Base-by-base conservation (phyloP, 176 grass and related monocot species). In the Themeda triandra region DNA sequence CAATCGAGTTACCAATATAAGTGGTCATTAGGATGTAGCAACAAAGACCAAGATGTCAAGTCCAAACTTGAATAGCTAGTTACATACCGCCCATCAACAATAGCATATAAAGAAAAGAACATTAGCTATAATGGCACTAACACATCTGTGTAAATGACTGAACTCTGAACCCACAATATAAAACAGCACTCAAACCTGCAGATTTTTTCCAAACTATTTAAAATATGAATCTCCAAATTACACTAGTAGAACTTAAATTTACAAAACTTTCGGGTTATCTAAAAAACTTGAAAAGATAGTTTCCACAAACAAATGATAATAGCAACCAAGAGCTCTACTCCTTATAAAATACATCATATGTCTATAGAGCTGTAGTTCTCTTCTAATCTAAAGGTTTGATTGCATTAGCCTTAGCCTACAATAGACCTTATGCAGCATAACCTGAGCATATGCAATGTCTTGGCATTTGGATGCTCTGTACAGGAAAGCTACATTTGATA, bases 31-130 rank as follows among this genome's bases (percentile, higher is more conserved):
- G 1, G 51, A 88, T 24, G 30, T 30, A 48, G 46, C 19, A 75
- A 15, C 29, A 30, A 76, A 51, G 75, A 60, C 23, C 11, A 24
- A 63, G 3, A 48, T 23, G 51, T 49, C 29, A 84, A 84, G 30
- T 63, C 18, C 17, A 1, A 74, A 73, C 36, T 83, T 41, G 5
- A 56, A 66, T 62, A 65, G 63, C 2, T 65, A 58, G 64, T 69
- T 29, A 29, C 32, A 58, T 51, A 64, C 63, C 32, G 65, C 40
- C 45, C 31, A 41, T 39, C 62, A 49, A 71, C 2, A 65, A 21
- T 54, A 79, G 66, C 23, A 79, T 82, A 63, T 48, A 76, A 71
- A 72, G 29, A 78, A 37, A 79, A 69, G 36, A 87, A 60, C 10
- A 33, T 21, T 15, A 79, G 15, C 39, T 66, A 36, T 44, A 21